These are phyloP conservation scores for Immersiella caudata DNA, from an alignment of 495 filamentous ascomycete genomes.

Conservation along the genomic window DNA sequence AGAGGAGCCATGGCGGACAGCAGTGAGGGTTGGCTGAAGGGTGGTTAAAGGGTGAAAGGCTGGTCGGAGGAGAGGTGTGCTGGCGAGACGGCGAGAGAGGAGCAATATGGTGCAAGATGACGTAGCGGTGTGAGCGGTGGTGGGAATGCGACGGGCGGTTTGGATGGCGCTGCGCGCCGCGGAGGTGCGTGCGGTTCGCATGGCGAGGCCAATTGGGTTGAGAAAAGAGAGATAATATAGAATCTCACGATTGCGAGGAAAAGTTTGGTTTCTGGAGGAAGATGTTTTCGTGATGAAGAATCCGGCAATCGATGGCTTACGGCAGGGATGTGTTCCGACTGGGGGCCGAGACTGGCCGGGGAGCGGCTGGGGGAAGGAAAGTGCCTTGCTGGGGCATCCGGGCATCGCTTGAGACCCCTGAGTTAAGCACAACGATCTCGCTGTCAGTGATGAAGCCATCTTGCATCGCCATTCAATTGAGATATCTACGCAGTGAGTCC, in stretches of 20 bases:
- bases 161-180: neutral
- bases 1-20: slow-evolving; percentile 35
- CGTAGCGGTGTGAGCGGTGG: neutral
- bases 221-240: neutral
- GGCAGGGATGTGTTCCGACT: neutral
- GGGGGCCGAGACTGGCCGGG: slow-evolving; percentile 5
- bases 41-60: neutral
- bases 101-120: neutral
- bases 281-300: neutral
- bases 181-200: neutral
- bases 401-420: neutral
- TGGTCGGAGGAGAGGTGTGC: neutral
- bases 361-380: slow-evolving; percentile 1
- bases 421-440: slow-evolving; percentile 5
- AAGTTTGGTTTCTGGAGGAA: neutral
- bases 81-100: neutral
- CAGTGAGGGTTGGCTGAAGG: neutral
- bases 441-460: neutral
- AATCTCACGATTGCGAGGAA: neutral
- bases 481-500: too few relatives aligned
- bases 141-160: neutral
- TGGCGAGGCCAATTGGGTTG: neutral
- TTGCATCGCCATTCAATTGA: neutral
- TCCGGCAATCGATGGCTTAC: neutral
- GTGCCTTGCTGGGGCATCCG: slow-evolving; percentile 4